Evolutionary conservation across 2,329 filamentous ascomycete species (phyloP), one percentile per base, ranked within the genome.

Genomic region (Aureobasidium sp.): DNA sequence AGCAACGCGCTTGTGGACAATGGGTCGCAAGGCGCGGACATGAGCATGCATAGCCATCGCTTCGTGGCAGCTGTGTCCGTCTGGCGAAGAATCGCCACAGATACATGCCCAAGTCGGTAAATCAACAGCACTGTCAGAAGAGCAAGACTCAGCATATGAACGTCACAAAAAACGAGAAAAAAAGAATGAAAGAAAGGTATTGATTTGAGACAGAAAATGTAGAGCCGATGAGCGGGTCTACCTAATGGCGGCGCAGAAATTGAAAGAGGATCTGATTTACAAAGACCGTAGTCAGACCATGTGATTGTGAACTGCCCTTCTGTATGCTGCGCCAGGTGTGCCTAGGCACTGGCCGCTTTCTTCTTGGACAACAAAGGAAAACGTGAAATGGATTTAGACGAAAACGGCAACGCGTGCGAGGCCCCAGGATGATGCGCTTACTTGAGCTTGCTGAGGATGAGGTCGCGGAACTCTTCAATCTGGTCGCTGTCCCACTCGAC

Each of bases 361-460:
- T n/a, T n/a, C n/a, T n/a, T n/a, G n/a, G n/a, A n/a, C n/a, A n/a
- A n/a, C n/a, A n/a, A n/a, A n/a, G n/a, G n/a, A n/a, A n/a, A n/a
- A n/a, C n/a, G n/a, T n/a, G n/a, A n/a, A n/a, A n/a, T n/a, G n/a
- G n/a, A n/a, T n/a, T n/a, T n/a, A n/a, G n/a, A n/a, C n/a, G n/a
- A n/a, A n/a, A n/a, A n/a, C n/a, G n/a, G n/a, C n/a, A n/a, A n/a
- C n/a, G n/a, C n/a, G 14, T 37, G 14, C 14, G 19, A 48, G 27
- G 27, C 12, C 32, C 32, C 22, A 32, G 14, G 42, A 38, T 29
- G 47, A 29, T n/a, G 39, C 29, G 59, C 65, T 66, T 57, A 69
- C 66, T 61, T 65, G 29, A 68, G 40, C 57, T 63, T 66, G 1
- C 38, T 55, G 49, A 57, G 56, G 21, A 69, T 45, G 7, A 51